Evolutionary conservation across 73 alveolate genomes (phyloP).

Genomic region (Tetrahymena borealis): DNA sequence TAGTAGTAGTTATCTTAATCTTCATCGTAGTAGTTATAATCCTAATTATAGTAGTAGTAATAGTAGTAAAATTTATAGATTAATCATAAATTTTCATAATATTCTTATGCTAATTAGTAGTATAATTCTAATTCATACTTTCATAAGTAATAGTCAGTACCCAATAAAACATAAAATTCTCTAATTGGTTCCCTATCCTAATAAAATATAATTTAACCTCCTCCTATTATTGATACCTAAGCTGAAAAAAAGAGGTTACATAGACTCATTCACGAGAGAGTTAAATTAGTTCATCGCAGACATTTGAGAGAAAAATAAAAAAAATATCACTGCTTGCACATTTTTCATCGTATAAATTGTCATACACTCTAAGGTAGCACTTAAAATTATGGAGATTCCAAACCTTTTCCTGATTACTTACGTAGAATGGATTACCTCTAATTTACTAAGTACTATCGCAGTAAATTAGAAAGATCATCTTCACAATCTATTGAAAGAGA

Average conservation of each 20-base stretch:
- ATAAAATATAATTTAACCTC: background rate
- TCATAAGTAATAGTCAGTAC: background rate
- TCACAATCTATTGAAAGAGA: background rate
- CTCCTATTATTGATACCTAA: background rate
- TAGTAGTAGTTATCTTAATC: background rate
- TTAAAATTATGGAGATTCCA: background rate
- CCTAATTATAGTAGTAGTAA: background rate
- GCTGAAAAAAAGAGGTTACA: background rate
- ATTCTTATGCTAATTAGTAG: background rate
- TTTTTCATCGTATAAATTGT: background rate
- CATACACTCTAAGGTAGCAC: background rate
- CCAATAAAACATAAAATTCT: too few relatives aligned
- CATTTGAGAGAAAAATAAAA: background rate
- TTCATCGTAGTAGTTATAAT: too few relatives aligned
- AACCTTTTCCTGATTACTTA: background rate
- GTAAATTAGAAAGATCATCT: background rate
- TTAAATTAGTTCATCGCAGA: background rate
- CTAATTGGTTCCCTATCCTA: background rate
- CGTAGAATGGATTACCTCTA: background rate
- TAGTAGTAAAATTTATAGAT: background rate
- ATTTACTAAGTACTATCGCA: background rate
- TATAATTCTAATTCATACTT: background rate
- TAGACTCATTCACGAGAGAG: background rate
- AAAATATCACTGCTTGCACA: background rate
- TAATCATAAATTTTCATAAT: background rate